These are phyloP conservation scores for Fusarium torreyae DNA, from an alignment of 2,329 filamentous ascomycete genomes.

Conservation along the genomic window DNA sequence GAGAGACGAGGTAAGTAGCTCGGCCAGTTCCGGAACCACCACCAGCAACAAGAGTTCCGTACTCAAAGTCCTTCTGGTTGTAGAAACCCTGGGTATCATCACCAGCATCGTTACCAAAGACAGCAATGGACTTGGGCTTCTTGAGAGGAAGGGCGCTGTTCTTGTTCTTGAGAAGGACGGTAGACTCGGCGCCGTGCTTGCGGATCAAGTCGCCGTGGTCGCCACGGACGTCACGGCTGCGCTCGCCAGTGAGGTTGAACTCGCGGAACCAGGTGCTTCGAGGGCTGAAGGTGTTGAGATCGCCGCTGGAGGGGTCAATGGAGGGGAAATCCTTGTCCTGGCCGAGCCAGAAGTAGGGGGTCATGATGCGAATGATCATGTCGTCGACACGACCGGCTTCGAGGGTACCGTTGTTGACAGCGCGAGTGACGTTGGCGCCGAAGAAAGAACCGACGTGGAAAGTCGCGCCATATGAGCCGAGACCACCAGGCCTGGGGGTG, in stretches of 20 bases:
- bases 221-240: slow-evolving; percentile 66
- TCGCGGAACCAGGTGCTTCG: slow-evolving; percentile 60
- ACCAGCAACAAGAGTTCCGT: slow-evolving; percentile 69
- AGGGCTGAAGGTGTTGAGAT: slow-evolving; percentile 66
- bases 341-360: slow-evolving; percentile 65
- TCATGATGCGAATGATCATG: slow-evolving; percentile 69
- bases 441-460: slow-evolving; percentile 58
- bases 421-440: slow-evolving; percentile 62
- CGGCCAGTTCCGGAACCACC: slow-evolving; percentile 66
- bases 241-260: slow-evolving; percentile 64
- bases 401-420: slow-evolving; percentile 65
- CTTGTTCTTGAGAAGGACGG: slow-evolving; percentile 81
- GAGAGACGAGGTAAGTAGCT: slow-evolving; percentile 56
- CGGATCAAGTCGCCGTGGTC: slow-evolving; percentile 70
- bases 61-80: slow-evolving; percentile 75
- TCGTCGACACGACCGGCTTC: slow-evolving; percentile 60
- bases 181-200: slow-evolving; percentile 70
- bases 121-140: slow-evolving; percentile 69
- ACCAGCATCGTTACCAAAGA: slow-evolving; percentile 67
- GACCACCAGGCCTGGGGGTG: slow-evolving; percentile 56
- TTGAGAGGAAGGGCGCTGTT: slow-evolving; percentile 72
- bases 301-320: slow-evolving; percentile 61
- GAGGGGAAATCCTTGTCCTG: slow-evolving; percentile 64
- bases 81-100: slow-evolving; percentile 74
- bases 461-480: slow-evolving; percentile 52